A percentile compares a stretch with the other conserved stretches of the same genome.
Conservation (phyloP, 2,329 filamentous ascomycete species). For the Gremmenia infestans region DNA sequence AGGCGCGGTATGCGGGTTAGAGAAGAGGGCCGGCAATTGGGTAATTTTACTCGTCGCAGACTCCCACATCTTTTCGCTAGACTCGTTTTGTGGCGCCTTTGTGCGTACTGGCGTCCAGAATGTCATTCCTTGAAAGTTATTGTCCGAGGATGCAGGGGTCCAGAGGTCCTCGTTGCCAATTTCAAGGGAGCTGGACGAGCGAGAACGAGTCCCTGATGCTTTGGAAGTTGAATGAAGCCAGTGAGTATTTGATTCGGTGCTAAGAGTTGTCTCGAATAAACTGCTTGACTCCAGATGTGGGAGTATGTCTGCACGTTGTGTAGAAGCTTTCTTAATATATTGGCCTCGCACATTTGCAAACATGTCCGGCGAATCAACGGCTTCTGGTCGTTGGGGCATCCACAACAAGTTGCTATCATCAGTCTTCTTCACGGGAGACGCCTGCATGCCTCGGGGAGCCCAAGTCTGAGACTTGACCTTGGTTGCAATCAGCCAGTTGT, state of each 20-base stretch:
- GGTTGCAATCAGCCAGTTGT: not conserved
- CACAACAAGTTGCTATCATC: conserved; percentile 14
- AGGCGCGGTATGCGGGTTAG: conserved; percentile 10
- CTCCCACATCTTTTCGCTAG: conserved; percentile 16
- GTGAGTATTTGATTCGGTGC: not conserved
- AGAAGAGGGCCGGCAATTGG: conserved; percentile 7
- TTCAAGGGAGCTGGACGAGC: not conserved
- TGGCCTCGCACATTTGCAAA: conserved; percentile 13
- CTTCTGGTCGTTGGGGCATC: not conserved
- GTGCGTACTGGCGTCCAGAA: conserved; percentile 3
- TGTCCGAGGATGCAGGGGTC: not conserved
- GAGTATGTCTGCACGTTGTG: conserved; percentile 2
- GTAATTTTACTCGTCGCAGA: not conserved
- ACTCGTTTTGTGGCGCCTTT: not conserved
- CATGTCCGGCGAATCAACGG: conserved; percentile 8
- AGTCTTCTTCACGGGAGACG: not conserved
- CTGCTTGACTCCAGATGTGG: conserved; percentile 13
- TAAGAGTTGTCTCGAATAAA: conserved; percentile 10
- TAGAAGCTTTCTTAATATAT: conserved; percentile 6
- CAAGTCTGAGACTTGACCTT: conserved; percentile 5
- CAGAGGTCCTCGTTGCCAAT: not conserved
- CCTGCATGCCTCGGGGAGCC: not conserved
- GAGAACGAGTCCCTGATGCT: not conserved
- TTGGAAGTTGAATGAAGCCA: conserved; percentile 14
- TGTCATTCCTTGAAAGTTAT: not conserved